Evolutionary conservation across 441 rosid species (phyloP).

Genomic region (Adansonia grandidieri): DNA sequence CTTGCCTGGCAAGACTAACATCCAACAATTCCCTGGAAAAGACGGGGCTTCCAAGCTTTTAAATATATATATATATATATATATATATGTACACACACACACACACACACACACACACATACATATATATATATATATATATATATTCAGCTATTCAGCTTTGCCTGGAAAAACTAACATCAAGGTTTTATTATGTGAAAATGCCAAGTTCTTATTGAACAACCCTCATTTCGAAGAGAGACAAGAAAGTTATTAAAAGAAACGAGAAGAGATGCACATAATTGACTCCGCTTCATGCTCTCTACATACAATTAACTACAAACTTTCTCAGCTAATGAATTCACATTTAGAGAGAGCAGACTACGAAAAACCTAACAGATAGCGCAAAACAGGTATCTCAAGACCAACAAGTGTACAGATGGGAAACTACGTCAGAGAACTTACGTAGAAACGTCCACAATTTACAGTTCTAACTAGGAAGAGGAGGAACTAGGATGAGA

Average conservation of each 20-base stretch:
- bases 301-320: neutral
- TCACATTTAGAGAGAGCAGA: neutral
- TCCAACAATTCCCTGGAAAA: no score
- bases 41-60: no score
- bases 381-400: neutral
- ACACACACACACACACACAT: no score
- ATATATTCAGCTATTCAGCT: no score
- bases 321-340: neutral
- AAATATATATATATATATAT: no score
- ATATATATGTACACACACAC: no score
- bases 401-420: neutral
- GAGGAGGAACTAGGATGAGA: slow-evolving; percentile 54
- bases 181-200: neutral
- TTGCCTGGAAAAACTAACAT: neutral
- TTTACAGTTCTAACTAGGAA: slow-evolving; percentile 28
- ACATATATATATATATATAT: no score
- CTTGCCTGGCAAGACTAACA: no score
- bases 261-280: neutral
- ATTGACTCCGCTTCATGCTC: neutral
- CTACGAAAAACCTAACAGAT: neutral
- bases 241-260: neutral
- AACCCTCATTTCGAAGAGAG: neutral
- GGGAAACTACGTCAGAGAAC: neutral
- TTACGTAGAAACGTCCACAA: neutral
- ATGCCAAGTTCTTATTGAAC: neutral